Evolutionary conservation across 345 rosid species (phyloP), one percentile per base, ranked within the genome.

Genomic region (Lumnitzera racemosa): DNA sequence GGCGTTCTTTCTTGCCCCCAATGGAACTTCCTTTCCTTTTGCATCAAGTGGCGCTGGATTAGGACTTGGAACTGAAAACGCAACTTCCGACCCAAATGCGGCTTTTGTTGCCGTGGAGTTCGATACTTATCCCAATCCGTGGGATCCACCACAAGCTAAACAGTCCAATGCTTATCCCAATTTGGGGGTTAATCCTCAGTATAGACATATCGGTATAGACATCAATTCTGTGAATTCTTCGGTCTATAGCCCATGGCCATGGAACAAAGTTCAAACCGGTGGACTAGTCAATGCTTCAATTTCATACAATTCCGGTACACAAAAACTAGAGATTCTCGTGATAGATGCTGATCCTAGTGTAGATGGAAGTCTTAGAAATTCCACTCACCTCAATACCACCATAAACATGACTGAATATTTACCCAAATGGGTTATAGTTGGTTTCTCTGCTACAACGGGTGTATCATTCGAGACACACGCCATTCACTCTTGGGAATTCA

Each of bases 1-100:
- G 16, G 16, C 70, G 13, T 66, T 66, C 54, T 66, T 66, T 47
- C 53, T 66, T 3, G 63, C 58, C 15, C 52, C 52, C 20, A 8
- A 49, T 6, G 52, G 52, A 14, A 5, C 15, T 16, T 16, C 15
- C 52, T 16, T 49, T 49, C 52, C 11, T 1, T 1, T 1, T 13
- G n/a, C 5, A 4, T 49, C 52, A 10, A 1, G 1, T 2, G 52
- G 52, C 20, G 20, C 9, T 13, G 15, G 20, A 14, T 16, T 49
- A 4, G 52, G 6, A 4, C 52, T 49, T 49, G 20, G 20, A 13
- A 49, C 4, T 49, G 52, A 5, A 49, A 49, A 49, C 15, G 4
- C 52, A 16, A 16, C 15, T 2, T 49, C 52, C 20, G 15, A 14
- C 9, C 52, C 52, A 2, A 49, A 49, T 49, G 43, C 43, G 1